Evolutionary conservation across 2,329 filamentous ascomycete genomes (phyloP).

Genomic region (Alternaria sp.): DNA sequence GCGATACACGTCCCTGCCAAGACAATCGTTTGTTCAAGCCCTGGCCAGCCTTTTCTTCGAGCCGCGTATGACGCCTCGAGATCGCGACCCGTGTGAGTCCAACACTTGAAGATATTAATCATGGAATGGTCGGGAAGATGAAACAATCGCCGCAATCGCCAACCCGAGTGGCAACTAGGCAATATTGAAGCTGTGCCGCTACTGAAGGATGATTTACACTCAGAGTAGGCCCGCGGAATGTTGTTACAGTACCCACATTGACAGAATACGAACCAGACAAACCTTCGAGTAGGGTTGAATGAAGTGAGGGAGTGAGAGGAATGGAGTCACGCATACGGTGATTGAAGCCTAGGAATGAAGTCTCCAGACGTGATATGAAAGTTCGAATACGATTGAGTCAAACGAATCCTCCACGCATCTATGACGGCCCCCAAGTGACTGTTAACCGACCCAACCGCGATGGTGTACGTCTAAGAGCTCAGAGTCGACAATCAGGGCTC

Average conservation of each 20-base stretch:
- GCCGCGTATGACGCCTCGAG: background rate
- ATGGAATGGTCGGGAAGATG: slow-evolving; percentile 1
- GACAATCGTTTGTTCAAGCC: slow-evolving; percentile 13
- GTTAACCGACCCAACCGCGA: background rate
- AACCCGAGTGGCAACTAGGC: background rate
- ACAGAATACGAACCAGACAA: background rate
- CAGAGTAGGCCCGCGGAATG: background rate
- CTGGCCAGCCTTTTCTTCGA: slow-evolving; percentile 5
- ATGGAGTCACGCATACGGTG: background rate
- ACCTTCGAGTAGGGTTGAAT: background rate
- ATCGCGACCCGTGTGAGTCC: background rate
- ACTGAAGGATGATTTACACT: background rate
- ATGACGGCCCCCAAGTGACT: background rate
- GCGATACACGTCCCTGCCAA: slow-evolving; percentile 17
- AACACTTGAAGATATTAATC: background rate
- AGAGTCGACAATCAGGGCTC: background rate
- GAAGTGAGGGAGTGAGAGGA: background rate
- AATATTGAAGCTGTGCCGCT: background rate
- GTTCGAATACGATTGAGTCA: background rate
- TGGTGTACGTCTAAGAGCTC: background rate
- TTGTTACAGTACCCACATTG: background rate
- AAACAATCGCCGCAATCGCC: slow-evolving; percentile 3
- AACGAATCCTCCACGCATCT: background rate
- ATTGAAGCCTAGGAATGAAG: background rate
- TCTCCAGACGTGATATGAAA: background rate